A percentile compares a stretch with the other conserved stretches of the same genome.
Evolutionary conservation across 192 early-diverging fungal genomes (phyloP).

Genomic region (Pilaira anomala): DNA sequence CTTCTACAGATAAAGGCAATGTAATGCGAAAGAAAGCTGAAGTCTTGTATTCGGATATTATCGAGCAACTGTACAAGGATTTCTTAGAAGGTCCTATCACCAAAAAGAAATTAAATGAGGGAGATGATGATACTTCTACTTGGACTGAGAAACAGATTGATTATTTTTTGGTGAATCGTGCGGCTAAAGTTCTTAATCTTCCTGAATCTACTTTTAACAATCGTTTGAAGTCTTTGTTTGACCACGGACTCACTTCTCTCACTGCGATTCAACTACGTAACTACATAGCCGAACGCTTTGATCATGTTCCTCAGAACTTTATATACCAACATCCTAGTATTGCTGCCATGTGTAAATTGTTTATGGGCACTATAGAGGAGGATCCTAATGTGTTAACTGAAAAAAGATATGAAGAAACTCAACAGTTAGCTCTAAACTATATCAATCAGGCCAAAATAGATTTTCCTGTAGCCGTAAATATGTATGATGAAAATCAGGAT

Average conservation of each 20-base stretch:
- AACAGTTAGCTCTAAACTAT: conserved; percentile 13
- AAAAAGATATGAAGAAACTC: conserved; percentile 2
- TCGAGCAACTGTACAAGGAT: conserved; percentile 54
- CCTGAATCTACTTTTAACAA: background rate
- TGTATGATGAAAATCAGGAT: background rate
- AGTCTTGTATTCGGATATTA: conserved; percentile 42
- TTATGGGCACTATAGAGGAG: background rate
- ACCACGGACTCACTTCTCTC: conserved; percentile 30
- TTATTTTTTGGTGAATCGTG: background rate
- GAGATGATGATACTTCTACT: background rate
- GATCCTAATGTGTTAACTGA: background rate
- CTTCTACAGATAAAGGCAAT: conserved; percentile 27
- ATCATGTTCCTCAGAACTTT: conserved; percentile 22
- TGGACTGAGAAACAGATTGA: background rate
- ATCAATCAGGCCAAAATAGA: conserved; percentile 8
- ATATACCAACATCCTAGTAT: conserved; percentile 26
- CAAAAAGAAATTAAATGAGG: no score
- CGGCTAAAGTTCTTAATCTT: conserved; percentile 11
- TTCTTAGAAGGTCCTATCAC: conserved; percentile 22
- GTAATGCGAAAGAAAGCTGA: conserved; percentile 40
- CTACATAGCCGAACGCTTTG: conserved; percentile 1
- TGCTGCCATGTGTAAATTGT: background rate
- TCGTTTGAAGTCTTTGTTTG: conserved; percentile 19
- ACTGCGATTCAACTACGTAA: conserved; percentile 23
- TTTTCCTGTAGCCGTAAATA: background rate